Evolutionary conservation across 106 monocot species (phyloP).

Genomic region (Dioscorea alata): DNA sequence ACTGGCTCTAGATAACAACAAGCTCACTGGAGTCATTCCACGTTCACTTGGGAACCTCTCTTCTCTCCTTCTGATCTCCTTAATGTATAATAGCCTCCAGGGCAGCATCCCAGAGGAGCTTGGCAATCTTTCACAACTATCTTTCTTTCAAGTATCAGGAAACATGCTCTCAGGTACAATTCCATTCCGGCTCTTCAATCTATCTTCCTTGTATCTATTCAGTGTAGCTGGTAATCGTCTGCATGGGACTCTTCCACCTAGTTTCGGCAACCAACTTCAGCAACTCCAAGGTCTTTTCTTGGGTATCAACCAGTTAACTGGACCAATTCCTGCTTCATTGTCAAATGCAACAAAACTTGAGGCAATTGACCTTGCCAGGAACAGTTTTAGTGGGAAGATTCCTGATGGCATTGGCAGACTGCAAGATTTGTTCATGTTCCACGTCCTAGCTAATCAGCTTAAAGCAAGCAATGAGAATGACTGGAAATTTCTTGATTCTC

Average conservation of each 20-base stretch:
- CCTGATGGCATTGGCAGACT: not conserved
- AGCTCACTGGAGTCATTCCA: not conserved
- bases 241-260: not conserved
- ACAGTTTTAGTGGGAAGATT: too few species aligned
- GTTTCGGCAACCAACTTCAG: not conserved
- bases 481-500: too few species aligned
- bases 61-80: not conserved
- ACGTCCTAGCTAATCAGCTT: too few species aligned
- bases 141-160: not conserved
- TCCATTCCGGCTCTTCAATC: not conserved
- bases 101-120: not conserved
- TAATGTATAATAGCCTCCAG: not conserved
- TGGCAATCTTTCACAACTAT: not conserved
- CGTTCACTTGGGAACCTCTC: not conserved
- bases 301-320: too few species aligned
- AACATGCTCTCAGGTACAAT: constrained; percentile 3
- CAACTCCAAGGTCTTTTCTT: not conserved
- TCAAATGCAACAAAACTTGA: too few species aligned
- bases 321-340: too few species aligned
- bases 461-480: too few species aligned
- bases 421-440: not conserved
- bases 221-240: not conserved
- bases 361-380: too few species aligned
- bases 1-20: not conserved
- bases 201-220: not conserved